Conservation (phyloP, 1,139 yeast species). For the Taphrina confusa region DNA sequence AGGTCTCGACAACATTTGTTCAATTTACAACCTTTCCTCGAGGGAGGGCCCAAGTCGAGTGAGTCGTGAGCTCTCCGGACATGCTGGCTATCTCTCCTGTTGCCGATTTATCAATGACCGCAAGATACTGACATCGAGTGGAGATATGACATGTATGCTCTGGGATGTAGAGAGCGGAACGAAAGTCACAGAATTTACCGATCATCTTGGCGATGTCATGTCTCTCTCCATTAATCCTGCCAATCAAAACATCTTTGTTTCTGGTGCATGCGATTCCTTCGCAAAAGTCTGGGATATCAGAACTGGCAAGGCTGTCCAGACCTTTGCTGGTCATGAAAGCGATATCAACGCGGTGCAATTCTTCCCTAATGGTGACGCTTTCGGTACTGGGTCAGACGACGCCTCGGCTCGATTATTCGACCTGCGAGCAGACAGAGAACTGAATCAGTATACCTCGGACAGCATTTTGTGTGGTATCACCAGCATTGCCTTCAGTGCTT, state of each 20-base stretch:
- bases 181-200: slow-evolving; percentile 60
- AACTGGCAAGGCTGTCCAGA: slow-evolving; percentile 57
- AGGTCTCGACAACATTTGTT: slow-evolving; percentile 77
- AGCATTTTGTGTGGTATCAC: slow-evolving; percentile 50
- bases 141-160: slow-evolving; percentile 75
- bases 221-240: slow-evolving; percentile 51
- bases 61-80: slow-evolving; percentile 53
- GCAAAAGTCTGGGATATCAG: slow-evolving; percentile 74
- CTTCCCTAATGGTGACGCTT: slow-evolving; percentile 66
- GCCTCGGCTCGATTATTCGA: slow-evolving; percentile 74
- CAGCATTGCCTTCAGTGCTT: slow-evolving; percentile 69
- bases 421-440: slow-evolving; percentile 71
- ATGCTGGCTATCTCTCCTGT: slow-evolving; percentile 78
- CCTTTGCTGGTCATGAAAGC: slow-evolving; percentile 59
- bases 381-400: slow-evolving; percentile 74
- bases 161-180: slow-evolving; percentile 76
- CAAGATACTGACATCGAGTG: slow-evolving; percentile 69
- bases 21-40: slow-evolving; percentile 58
- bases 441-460: slow-evolving; percentile 56
- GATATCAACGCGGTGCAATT: slow-evolving; percentile 69
- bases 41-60: slow-evolving; percentile 39
- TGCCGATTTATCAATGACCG: slow-evolving; percentile 63
- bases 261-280: slow-evolving; percentile 76
- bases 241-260: slow-evolving; percentile 53
- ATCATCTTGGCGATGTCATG: slow-evolving; percentile 80